phyloP scores from a whole-genome alignment of 768 basidiomycete genomes.

The Russula emetica region DNA sequence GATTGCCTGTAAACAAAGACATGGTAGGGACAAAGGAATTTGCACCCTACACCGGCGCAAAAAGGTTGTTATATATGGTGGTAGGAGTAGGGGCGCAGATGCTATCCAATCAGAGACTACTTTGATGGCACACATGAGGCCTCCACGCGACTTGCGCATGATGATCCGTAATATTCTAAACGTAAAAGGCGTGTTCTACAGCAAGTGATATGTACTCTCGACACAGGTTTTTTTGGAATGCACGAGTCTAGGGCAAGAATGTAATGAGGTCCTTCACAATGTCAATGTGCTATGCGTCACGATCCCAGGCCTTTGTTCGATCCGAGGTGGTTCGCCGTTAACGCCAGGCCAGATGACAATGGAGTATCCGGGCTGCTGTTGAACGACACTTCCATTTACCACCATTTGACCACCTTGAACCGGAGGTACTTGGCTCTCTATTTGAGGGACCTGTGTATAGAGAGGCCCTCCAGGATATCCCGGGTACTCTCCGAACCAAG shows the following conservation, averaged over 20 bases:
- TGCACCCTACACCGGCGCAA: slow-evolving; percentile 6
- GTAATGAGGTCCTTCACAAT: slow-evolving; percentile 8
- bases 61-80: slow-evolving; percentile 4
- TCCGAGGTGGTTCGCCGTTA: slow-evolving; percentile 55
- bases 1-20: slow-evolving; percentile 25
- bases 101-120: slow-evolving; percentile 6
- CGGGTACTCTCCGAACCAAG: slow-evolving; percentile 72
- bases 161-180: slow-evolving; percentile 15
- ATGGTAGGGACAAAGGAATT: slow-evolving; percentile 10
- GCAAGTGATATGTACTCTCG: slow-evolving; percentile 18
- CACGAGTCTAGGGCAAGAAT: slow-evolving; percentile 2
- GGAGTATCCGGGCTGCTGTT: slow-evolving; percentile 55
- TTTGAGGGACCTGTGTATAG: neutral
- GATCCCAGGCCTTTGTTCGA: slow-evolving; percentile 54
- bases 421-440: neutral
- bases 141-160: slow-evolving; percentile 21
- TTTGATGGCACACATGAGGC: slow-evolving; percentile 20
- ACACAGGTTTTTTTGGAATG: neutral
- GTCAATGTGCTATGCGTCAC: slow-evolving; percentile 21
- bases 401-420: slow-evolving; percentile 4
- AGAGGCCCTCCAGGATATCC: slow-evolving; percentile 41
- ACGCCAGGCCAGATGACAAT: slow-evolving; percentile 64
- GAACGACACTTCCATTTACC: slow-evolving; percentile 41
- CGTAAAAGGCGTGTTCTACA: slow-evolving; percentile 23
- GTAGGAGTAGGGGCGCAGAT: neutral